Conservation (phyloP, 2,329 filamentous ascomycete genomes). For the Volutella citrinella region DNA sequence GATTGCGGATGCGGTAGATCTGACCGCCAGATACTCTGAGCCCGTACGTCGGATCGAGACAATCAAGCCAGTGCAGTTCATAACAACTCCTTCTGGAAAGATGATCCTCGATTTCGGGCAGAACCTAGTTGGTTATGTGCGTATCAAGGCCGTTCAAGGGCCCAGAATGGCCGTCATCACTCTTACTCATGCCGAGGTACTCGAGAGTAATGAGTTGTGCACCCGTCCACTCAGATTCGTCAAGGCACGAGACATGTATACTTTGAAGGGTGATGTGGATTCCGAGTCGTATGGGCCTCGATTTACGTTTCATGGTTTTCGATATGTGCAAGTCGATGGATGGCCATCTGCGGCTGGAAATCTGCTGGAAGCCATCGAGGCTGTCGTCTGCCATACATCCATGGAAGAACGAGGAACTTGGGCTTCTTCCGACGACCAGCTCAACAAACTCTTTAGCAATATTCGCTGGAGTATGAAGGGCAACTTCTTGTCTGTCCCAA, state of each 20-base stretch:
- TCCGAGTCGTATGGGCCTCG: conserved; percentile 35
- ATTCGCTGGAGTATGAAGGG: conserved; percentile 55
- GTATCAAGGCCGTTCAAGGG: conserved; percentile 34
- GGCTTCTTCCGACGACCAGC: conserved; percentile 45
- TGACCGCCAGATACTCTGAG: conserved; percentile 40
- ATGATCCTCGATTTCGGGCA: conserved; percentile 53
- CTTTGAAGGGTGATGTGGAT: conserved; percentile 13
- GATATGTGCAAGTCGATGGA: conserved; percentile 46
- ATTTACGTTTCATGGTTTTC: conserved; percentile 56
- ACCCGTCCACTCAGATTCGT: conserved; percentile 41
- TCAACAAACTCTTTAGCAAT: conserved; percentile 56
- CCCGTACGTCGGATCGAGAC: conserved; percentile 39
- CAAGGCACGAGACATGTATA: conserved; percentile 49
- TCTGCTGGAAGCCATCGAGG: conserved; percentile 20
- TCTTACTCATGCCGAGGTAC: conserved; percentile 52
- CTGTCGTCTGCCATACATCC: conserved; percentile 48
- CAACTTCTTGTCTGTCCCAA: conserved; percentile 56
- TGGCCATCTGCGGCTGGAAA: conserved; percentile 33
- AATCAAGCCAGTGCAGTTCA: conserved; percentile 28
- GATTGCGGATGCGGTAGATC: conserved; percentile 11
- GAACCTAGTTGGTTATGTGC: conserved; percentile 52
- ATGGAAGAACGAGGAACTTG: conserved; percentile 51
- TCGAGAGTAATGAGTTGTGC: conserved; percentile 45
- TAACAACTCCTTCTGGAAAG: conserved; percentile 38
- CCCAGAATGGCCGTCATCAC: conserved; percentile 38